phyloP scores from a whole-genome alignment of 106 monocot species.

The Acanthochlamys bracteata region DNA sequence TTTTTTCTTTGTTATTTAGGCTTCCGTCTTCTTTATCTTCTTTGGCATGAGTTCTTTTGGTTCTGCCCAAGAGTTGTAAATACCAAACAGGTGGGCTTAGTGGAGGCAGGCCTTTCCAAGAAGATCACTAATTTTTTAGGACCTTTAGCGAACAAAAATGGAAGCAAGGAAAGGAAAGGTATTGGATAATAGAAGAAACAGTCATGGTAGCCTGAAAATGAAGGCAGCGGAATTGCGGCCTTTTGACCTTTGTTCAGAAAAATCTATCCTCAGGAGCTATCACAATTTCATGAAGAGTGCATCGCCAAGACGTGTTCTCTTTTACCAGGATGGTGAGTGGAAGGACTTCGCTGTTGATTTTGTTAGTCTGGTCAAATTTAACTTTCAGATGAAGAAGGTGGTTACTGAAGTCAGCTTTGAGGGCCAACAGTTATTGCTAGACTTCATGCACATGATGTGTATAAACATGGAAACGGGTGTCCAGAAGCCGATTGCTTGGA shows the following conservation, averaged over 20 bases:
- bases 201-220: constrained; percentile 19
- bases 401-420: constrained; percentile 37
- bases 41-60: constrained; percentile 12
- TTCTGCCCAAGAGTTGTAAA: constrained; percentile 2
- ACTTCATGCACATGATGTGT: constrained; percentile 70
- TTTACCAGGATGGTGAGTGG: constrained; percentile 52
- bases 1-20: no score
- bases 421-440: constrained; percentile 41
- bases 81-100: constrained; percentile 23
- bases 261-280: constrained; percentile 34
- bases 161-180: constrained; percentile 38
- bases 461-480: constrained; percentile 40
- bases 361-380: constrained; percentile 16
- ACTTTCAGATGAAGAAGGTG: constrained; percentile 50
- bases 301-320: constrained; percentile 47
- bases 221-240: constrained; percentile 15
- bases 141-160: constrained; percentile 39
- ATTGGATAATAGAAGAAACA: constrained; percentile 31
- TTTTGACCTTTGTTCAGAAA: constrained; percentile 2
- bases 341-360: constrained; percentile 45
- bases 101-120: constrained; percentile 28
- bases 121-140: constrained; percentile 28
- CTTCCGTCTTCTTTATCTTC: not conserved
- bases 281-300: constrained; percentile 57
- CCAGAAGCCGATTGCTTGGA: constrained; percentile 46